A percentile compares a stretch with the other conserved stretches of the same genome.
Conservation (phyloP, 208 protist species). For the Crithidia brevicula region DNA sequence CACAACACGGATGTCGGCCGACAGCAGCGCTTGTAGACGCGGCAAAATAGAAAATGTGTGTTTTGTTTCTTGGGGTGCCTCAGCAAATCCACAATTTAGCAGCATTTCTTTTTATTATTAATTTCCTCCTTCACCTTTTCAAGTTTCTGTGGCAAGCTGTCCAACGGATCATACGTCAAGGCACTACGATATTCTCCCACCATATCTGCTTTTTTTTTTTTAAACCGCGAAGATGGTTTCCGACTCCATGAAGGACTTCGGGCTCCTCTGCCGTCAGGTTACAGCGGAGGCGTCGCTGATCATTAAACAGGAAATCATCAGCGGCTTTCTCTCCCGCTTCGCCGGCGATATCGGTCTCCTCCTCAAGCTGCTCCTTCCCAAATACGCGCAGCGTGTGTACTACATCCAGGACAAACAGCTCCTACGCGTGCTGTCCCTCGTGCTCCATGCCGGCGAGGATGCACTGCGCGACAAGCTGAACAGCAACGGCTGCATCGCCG, state of each 20-base stretch:
- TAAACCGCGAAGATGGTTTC: constrained; percentile 13
- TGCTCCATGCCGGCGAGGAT: constrained; percentile 42
- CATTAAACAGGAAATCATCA: constrained; percentile 68
- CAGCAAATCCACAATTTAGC: no score
- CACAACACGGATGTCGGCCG: no score
- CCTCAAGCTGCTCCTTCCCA: constrained; percentile 68
- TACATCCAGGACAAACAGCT: constrained; percentile 84
- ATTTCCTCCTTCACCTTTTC: no score
- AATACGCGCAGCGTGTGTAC: constrained; percentile 71
- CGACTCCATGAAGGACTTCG: constrained; percentile 45
- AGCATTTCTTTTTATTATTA: no score
- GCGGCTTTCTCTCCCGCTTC: constrained; percentile 52
- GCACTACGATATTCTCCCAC: no score
- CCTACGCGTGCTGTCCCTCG: constrained; percentile 50
- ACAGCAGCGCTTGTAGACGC: no score
- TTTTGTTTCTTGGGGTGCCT: no score
- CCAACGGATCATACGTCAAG: no score
- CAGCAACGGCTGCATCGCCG: constrained; percentile 64
- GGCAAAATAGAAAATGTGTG: no score
- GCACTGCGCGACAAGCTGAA: constrained; percentile 56
- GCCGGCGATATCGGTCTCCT: constrained; percentile 63
- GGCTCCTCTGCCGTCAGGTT: constrained; percentile 57
- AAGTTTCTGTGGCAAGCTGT: no score
- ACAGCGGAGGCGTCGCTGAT: constrained; percentile 51
- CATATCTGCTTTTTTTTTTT: no score